A percentile compares a stretch with the other conserved stretches of the same genome.
Evolutionary conservation across 2,329 filamentous ascomycete genomes (phyloP).

Genomic region (Aureobasidium sp.): DNA sequence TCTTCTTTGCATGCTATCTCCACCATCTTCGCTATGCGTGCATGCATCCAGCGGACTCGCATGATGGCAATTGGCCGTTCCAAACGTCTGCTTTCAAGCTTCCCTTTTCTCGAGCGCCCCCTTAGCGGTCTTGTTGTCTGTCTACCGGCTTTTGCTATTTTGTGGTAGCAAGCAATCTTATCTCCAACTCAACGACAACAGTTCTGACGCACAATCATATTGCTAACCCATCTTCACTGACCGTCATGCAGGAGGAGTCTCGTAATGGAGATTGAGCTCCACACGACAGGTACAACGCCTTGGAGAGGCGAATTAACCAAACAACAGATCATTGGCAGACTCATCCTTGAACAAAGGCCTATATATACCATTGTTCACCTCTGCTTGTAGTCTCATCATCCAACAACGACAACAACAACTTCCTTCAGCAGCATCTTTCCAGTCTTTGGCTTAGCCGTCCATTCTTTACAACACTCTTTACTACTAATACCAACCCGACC

Average conservation of each 20-base stretch:
- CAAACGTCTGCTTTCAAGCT: slow-evolving; percentile 8
- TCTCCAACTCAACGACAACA: slow-evolving; percentile 12
- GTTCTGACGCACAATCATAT: slow-evolving; percentile 10
- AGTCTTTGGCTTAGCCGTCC: slow-evolving; percentile 14
- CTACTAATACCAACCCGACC: slow-evolving; percentile 1
- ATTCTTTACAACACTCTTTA: slow-evolving; percentile 12
- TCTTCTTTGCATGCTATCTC: not conserved
- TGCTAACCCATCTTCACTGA: not conserved
- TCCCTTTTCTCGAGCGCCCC: not conserved
- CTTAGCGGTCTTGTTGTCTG: not conserved
- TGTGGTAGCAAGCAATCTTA: not conserved
- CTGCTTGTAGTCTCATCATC: slow-evolving; percentile 7
- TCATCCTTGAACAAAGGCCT: not conserved
- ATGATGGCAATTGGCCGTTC: slow-evolving; percentile 6
- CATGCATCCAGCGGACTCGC: slow-evolving; percentile 1
- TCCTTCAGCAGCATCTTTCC: slow-evolving; percentile 5
- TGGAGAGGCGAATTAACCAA: not conserved
- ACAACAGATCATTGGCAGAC: not conserved
- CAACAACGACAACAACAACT: slow-evolving; percentile 11
- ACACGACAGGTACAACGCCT: slow-evolving; percentile 2
- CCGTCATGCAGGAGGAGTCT: not conserved
- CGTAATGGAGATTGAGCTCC: slow-evolving; percentile 1
- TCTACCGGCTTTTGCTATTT: not conserved
- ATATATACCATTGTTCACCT: slow-evolving; percentile 5
- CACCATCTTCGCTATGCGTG: not conserved